These are phyloP conservation scores for Psidium friedrichsthalianum DNA, from an alignment of 345 rosid genomes.

Conservation along the genomic window DNA sequence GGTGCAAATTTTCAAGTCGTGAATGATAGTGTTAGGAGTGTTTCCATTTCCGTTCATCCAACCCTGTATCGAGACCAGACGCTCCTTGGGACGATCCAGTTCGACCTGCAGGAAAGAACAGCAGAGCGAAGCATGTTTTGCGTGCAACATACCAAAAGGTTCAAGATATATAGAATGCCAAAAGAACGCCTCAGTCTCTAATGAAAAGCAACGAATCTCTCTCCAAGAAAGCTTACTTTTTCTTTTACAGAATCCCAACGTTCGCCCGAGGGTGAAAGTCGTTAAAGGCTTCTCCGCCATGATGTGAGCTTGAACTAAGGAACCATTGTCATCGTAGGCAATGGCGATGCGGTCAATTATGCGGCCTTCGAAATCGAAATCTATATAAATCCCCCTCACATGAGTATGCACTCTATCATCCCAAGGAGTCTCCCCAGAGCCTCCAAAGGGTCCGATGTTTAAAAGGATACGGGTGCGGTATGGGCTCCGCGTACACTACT, in stretches of 20 bases:
- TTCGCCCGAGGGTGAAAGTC: too few species aligned
- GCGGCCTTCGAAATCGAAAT: too few species aligned
- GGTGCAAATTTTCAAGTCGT: too few species aligned
- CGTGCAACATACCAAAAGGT: background rate
- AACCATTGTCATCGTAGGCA: background rate
- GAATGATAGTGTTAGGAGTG: too few species aligned
- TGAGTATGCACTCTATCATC: background rate
- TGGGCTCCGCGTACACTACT: background rate
- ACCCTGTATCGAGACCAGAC: background rate
- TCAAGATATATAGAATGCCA: background rate
- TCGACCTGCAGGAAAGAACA: background rate
- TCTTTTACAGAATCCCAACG: too few species aligned
- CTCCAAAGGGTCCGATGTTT: background rate
- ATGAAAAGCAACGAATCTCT: too few species aligned
- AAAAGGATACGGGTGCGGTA: background rate
- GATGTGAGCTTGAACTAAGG: too few species aligned
- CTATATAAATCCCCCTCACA: too few species aligned
- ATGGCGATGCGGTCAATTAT: too few species aligned
- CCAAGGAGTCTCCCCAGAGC: background rate
- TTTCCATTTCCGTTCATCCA: fast-evolving
- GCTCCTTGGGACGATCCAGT: background rate
- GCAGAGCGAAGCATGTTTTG: background rate
- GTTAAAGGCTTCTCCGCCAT: too few species aligned
- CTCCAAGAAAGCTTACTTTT: too few species aligned
- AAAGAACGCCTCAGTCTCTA: background rate